Evolutionary conservation across 2,329 filamentous ascomycete genomes (phyloP).

Genomic region (Didymella keratinophila): DNA sequence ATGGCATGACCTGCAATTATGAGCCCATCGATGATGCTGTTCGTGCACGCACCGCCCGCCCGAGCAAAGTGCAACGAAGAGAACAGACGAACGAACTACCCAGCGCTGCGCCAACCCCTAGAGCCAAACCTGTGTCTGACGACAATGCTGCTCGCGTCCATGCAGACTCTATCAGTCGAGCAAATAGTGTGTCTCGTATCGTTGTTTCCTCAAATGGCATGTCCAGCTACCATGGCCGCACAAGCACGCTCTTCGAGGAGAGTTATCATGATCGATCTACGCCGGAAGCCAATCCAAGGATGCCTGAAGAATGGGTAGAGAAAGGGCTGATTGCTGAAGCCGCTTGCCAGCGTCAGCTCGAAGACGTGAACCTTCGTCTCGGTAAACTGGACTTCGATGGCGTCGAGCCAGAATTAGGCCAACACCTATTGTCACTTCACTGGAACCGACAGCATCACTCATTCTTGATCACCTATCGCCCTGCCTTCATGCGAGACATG

Average conservation of each 20-base stretch:
- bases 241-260: conserved; percentile 60
- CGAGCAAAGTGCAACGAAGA: conserved; percentile 27
- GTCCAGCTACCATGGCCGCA: conserved; percentile 60
- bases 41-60: conserved; percentile 25
- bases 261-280: conserved; percentile 29
- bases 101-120: neutral
- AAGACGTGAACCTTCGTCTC: conserved; percentile 57
- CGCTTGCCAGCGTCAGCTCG: conserved; percentile 59
- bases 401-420: conserved; percentile 60
- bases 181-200: conserved; percentile 48
- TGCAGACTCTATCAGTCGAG: conserved; percentile 18
- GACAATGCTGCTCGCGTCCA: conserved; percentile 9
- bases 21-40: conserved; percentile 44
- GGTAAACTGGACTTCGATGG: conserved; percentile 64
- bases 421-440: conserved; percentile 61
- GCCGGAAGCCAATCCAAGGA: conserved; percentile 28
- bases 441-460: conserved; percentile 64
- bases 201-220: conserved; percentile 51
- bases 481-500: conserved; percentile 57
- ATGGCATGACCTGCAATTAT: conserved; percentile 56
- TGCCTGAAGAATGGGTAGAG: conserved; percentile 53
- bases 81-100: conserved; percentile 8
- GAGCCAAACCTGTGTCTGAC: conserved; percentile 8
- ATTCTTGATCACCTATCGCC: conserved; percentile 60
- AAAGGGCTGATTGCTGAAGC: conserved; percentile 59